Evolutionary conservation across 148 eudicot species (phyloP), one percentile per base, ranked within the genome.

Genomic region (Hydrangea macrophylla): DNA sequence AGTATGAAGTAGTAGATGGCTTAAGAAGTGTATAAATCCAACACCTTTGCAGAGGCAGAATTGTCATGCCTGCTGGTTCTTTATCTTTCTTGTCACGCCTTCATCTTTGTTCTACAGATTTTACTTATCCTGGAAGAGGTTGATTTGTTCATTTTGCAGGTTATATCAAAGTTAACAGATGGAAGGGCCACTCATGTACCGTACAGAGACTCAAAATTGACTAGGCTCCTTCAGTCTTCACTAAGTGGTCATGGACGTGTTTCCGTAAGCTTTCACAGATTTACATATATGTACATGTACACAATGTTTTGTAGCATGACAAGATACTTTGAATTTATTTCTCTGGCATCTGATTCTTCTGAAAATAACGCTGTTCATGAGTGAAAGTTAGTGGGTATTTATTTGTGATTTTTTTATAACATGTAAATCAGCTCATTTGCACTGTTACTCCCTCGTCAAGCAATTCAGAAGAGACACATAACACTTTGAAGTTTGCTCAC

Each of bases 191-290:
- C 90, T 65, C 99, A 94, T 76, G 73, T 94, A 75, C 99, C 99
- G 70, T 94, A 83, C 48, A 88, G 99, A 75, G 96, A 94, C 77
- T 94, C 99, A 65, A 94, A 94, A 80, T 76, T 94, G 82, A 94
- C 99, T 39, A 85, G 99, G 84, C 88, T 94, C 75, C 97, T 94
- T 78, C 99, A 94, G 65, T 86, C 97, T 68, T 94, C 99, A 64
- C 79, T 94, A 70, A 88, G 99, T 79, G 99, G 99, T 68, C 99
- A 88, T 72, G 99, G 96, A 9, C 95, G 99, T 71, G 96, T 94
- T 65, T 94, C 99, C 59, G 99, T 94, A 83, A 83, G 97, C 70
- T 56, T 64, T 20, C 30, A n/a, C 65, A 60, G 3, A 25, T 65
- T 2, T 48, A 12, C 15, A 3, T 48, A 0, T 17, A 0, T 48